phyloP scores from a whole-genome alignment of 1,284 basidiomycete species.

The Ceratobasidium sp. region DNA sequence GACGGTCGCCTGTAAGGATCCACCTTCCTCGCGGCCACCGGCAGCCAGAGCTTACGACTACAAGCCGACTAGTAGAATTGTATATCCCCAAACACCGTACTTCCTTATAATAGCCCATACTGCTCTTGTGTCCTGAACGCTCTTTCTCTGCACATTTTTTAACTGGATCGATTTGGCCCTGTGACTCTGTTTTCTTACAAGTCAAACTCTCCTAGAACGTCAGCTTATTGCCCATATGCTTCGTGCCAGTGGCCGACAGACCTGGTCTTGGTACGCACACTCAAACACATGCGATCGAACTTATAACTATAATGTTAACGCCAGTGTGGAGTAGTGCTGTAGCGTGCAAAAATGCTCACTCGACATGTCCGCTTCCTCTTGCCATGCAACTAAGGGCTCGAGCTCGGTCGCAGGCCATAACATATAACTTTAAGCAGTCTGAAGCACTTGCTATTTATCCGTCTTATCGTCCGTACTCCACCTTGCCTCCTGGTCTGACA shows the following conservation, averaged over 20 bases:
- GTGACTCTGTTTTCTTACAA: slow-evolving; percentile 15
- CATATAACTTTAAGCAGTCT: background rate
- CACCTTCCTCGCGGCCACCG: slow-evolving; percentile 4
- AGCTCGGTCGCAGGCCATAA: background rate
- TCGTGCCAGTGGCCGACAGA: slow-evolving; percentile 12
- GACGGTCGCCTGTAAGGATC: background rate
- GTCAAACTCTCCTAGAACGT: background rate
- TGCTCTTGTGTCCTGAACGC: background rate
- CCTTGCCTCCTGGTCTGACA: slow-evolving; percentile 14
- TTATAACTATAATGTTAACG: slow-evolving; percentile 5
- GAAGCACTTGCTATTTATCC: slow-evolving; percentile 7
- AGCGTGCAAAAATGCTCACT: slow-evolving; percentile 21
- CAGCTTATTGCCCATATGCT: slow-evolving; percentile 9
- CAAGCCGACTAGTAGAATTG: slow-evolving; percentile 1
- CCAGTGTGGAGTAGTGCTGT: slow-evolving; percentile 8
- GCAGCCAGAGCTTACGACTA: slow-evolving; percentile 15
- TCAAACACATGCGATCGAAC: background rate
- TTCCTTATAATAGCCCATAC: background rate
- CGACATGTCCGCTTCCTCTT: slow-evolving; percentile 1
- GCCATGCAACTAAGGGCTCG: slow-evolving; percentile 21
- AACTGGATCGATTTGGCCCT: background rate
- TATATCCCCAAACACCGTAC: background rate
- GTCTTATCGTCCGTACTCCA: background rate
- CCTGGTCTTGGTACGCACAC: slow-evolving; percentile 17
- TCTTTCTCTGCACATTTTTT: background rate